phyloP scores from a whole-genome alignment of 2,329 filamentous ascomycete species.

The Lachnellula arida region DNA sequence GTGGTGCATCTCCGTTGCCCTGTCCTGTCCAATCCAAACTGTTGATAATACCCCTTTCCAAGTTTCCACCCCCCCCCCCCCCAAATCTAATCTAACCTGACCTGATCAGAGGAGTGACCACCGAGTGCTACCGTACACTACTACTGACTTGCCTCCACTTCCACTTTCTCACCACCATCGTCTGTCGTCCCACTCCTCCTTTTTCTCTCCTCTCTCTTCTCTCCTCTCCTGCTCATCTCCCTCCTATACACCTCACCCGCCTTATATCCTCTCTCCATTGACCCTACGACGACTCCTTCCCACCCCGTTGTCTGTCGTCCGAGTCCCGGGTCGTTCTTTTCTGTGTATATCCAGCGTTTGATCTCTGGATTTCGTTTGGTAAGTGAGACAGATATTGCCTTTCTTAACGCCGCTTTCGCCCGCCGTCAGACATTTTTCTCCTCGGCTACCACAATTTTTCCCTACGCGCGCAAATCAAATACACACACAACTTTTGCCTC shows the following conservation, averaged over 20 bases:
- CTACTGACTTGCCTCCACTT: conserved; percentile 2
- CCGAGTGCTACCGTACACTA: conserved; percentile 5
- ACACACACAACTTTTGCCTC: neutral
- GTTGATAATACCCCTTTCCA: neutral
- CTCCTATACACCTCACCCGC: conserved; percentile 1
- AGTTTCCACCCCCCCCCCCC: neutral
- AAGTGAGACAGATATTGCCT: conserved; percentile 12
- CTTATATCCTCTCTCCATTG: neutral
- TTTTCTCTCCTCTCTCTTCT: conserved; percentile 3
- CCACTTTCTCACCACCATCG: neutral
- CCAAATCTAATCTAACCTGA: neutral
- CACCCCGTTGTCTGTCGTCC: conserved; percentile 12
- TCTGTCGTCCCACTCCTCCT: conserved; percentile 5
- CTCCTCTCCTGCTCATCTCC: conserved; percentile 6
- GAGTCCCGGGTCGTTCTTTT: conserved; percentile 24
- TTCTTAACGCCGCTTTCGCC: conserved; percentile 12
- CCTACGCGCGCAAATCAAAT: conserved; percentile 9
- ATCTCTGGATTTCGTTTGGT: conserved; percentile 22
- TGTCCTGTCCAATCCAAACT: neutral
- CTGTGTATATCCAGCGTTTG: conserved; percentile 16
- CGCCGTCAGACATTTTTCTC: conserved; percentile 20
- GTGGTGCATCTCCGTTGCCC: neutral
- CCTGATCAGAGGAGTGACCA: neutral
- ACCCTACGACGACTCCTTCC: conserved; percentile 4
- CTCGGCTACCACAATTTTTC: conserved; percentile 19